Base-by-base conservation (phyloP, 176 grass and related monocot genomes). In the Metroxylon sagu region DNA sequence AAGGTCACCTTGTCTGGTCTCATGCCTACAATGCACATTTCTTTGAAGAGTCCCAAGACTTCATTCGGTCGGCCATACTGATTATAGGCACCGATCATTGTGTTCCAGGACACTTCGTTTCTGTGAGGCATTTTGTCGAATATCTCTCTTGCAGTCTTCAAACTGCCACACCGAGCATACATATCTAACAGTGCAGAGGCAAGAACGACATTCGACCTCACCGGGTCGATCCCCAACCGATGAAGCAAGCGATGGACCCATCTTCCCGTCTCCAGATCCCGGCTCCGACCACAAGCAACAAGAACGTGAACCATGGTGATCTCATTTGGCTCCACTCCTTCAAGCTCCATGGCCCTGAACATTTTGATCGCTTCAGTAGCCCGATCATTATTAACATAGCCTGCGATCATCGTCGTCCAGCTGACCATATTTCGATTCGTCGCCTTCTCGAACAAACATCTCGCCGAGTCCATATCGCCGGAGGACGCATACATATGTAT, bases 331-430 rank as follows among this genome's bases (percentile, higher is more conserved):
- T 67, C 73, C 62, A 25, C 29, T 16, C 62, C 39, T 52, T 57
- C 15, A 30, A 25, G 60, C 56, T 68, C 43, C 27, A 66, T 65
- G 26, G 68, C 73, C 51, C 56, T 60, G 18, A 73, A 82, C 17
- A 82, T 65, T 3, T 51, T 4, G 18, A 82, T 60, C 12, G 68
- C 73, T 18, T 82, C 80, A 18, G 17, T 18, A n/a, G 26, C 56
- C 27, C 58, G 56, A 16, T 52, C 73, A 5, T 29, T 16, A 14
- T 70, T 31, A 2, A 63, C 73, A 5, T 72, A 65, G 5, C 68
- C 68, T 0, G 68, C 62, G 51, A 82, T 77, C 73, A 82, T 82
- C 39, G 73, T 70, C 56, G 68, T 82, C 80, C 68, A 82, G 25
- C 68, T 68, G 26, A 82, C 73, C 6, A 82, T 51, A 53, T 72